A percentile compares a stretch with the other conserved stretches of the same genome.
These are phyloP conservation scores for Eutypa lata DNA, from an alignment of 2,329 filamentous ascomycete species.

Conservation along the genomic window DNA sequence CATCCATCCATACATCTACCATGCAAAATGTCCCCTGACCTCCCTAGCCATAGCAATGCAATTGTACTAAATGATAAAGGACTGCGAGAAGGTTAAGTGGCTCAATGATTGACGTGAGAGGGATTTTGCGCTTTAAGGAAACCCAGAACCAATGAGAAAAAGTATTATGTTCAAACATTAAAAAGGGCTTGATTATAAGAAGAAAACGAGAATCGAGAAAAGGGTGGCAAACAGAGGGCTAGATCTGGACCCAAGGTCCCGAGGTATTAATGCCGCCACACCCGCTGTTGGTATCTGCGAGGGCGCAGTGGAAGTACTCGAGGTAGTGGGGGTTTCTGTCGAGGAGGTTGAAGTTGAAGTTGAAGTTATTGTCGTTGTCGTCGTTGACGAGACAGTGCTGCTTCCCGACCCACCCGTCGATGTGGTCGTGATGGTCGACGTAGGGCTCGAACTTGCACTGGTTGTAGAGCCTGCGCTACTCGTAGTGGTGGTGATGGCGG, in stretches of 20 bases:
- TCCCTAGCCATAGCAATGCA: background rate
- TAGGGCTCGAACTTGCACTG: background rate
- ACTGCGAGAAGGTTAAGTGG: background rate
- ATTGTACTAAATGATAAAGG: background rate
- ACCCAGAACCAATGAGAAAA: too few species aligned
- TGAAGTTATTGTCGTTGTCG: constrained; percentile 4
- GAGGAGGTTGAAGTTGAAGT: background rate
- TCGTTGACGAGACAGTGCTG: constrained; percentile 6
- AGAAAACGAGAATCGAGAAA: constrained; percentile 21
- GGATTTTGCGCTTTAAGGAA: too few species aligned
- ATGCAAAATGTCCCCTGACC: background rate
- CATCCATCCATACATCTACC: background rate
- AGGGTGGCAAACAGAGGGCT: constrained; percentile 18
- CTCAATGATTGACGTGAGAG: background rate
- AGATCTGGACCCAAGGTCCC: constrained; percentile 3
- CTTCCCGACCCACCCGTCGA: constrained; percentile 4
- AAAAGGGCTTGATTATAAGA: constrained; percentile 14
- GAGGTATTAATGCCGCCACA: constrained; percentile 9
- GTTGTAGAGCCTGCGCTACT: background rate
- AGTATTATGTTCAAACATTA: constrained; percentile 15
- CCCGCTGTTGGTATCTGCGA: constrained; percentile 12
- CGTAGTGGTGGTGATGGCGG: background rate
- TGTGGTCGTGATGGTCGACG: background rate
- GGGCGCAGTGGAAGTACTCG: constrained; percentile 8
- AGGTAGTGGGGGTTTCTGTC: constrained; percentile 8